Conservation (phyloP, 2,329 filamentous ascomycete species). For the Geosmithia flava region DNA sequence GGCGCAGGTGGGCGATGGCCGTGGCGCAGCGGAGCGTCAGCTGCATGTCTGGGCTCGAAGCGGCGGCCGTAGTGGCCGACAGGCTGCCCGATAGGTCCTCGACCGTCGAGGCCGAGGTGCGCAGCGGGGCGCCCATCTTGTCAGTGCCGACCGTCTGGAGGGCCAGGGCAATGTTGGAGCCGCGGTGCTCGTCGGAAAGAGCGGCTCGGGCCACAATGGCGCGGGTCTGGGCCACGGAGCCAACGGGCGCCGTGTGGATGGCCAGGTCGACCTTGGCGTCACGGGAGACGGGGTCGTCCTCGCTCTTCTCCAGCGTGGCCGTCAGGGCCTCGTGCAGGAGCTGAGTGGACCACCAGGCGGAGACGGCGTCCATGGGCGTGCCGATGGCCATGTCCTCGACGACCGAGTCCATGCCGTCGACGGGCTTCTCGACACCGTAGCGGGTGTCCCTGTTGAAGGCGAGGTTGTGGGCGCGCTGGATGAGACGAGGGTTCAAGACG, state of each 20-base stretch:
- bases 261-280: slow-evolving; percentile 46
- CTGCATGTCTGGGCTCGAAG: slow-evolving; percentile 37
- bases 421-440: slow-evolving; percentile 47
- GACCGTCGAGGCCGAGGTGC: slow-evolving; percentile 26
- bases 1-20: slow-evolving; percentile 45
- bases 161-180: slow-evolving; percentile 42
- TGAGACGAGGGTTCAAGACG: slow-evolving; percentile 63
- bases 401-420: slow-evolving; percentile 68
- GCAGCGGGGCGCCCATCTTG: slow-evolving; percentile 10
- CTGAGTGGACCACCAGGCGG: slow-evolving; percentile 79
- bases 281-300: slow-evolving; percentile 7
- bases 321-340: slow-evolving; percentile 58
- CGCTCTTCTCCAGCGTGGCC: slow-evolving; percentile 44
- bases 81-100: slow-evolving; percentile 20
- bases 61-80: slow-evolving; percentile 15
- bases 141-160: slow-evolving; percentile 32
- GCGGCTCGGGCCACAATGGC: slow-evolving; percentile 48
- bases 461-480: slow-evolving; percentile 79
- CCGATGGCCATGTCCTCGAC: slow-evolving; percentile 77
- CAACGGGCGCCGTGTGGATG: slow-evolving; percentile 61
- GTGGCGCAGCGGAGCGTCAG: slow-evolving; percentile 48
- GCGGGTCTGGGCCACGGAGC: slow-evolving; percentile 56
- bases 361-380: slow-evolving; percentile 79
- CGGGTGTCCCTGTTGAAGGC: slow-evolving; percentile 75
- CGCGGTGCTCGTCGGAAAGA: slow-evolving; percentile 39